Conservation (phyloP, 2,329 filamentous ascomycete genomes). For the Sclerotinia sclerotiorum region DNA sequence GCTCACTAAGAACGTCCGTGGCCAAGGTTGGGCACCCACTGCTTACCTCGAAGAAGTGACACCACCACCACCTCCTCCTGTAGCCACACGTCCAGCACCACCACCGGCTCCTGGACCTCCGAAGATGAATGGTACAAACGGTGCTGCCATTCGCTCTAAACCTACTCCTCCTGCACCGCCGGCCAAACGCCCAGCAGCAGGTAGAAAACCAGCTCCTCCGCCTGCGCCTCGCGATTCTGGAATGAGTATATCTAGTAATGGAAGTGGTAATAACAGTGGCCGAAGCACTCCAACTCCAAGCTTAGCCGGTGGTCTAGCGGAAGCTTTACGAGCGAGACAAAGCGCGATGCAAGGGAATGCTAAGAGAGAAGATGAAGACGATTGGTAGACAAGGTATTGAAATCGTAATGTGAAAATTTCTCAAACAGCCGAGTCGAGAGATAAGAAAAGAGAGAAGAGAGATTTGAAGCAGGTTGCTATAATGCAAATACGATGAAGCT, state of each 20-base stretch:
- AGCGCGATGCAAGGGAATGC: slow-evolving; percentile 57
- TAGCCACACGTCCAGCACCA: slow-evolving; percentile 43
- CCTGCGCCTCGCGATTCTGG: slow-evolving; percentile 70
- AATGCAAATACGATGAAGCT: slow-evolving; percentile 14
- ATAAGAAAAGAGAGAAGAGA: not conserved
- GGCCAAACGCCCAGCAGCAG: slow-evolving; percentile 70
- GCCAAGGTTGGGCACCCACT: slow-evolving; percentile 91
- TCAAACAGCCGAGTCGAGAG: not conserved
- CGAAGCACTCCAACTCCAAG: slow-evolving; percentile 72
- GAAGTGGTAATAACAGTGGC: slow-evolving; percentile 58
- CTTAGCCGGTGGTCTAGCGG: slow-evolving; percentile 71
- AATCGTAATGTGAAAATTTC: not conserved
- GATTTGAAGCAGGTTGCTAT: not conserved
- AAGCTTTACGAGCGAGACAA: slow-evolving; percentile 75
- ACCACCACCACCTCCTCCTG: slow-evolving; percentile 57
- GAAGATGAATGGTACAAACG: slow-evolving; percentile 41
- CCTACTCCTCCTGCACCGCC: slow-evolving; percentile 49
- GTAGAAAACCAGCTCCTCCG: slow-evolving; percentile 68
- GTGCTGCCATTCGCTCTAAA: slow-evolving; percentile 42
- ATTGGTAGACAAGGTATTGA: slow-evolving; percentile 34
- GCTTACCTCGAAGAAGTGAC: slow-evolving; percentile 88
- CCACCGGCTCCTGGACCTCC: slow-evolving; percentile 56
- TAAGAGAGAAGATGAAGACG: slow-evolving; percentile 47
- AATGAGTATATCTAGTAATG: slow-evolving; percentile 57
- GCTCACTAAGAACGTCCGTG: slow-evolving; percentile 71